A percentile compares a stretch with the other conserved stretches of the same genome.
Conservation (phyloP, 2,329 filamentous ascomycete genomes). For the Aspergillus fijiensis region DNA sequence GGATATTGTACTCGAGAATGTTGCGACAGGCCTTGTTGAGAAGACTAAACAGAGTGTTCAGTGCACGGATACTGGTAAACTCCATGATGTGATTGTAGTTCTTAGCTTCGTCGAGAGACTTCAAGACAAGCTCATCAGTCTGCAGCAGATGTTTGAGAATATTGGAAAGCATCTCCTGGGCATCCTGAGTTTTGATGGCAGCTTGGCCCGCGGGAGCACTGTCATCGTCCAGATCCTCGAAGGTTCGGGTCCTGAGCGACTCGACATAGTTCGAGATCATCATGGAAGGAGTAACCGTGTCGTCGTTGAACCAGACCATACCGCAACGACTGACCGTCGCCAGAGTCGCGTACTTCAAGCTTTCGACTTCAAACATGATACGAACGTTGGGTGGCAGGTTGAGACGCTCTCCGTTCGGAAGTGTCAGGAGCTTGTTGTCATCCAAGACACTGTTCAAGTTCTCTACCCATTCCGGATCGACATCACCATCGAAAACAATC, state of each 20-base stretch:
- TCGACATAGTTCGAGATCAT: conserved; percentile 91
- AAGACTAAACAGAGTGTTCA: conserved; percentile 92
- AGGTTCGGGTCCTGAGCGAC: conserved; percentile 74
- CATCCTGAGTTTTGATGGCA: conserved; percentile 73
- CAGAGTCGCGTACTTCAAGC: conserved; percentile 91
- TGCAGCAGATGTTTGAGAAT: conserved; percentile 73
- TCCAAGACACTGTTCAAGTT: conserved; percentile 99
- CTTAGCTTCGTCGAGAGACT: conserved; percentile 72
- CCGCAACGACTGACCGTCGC: conserved; percentile 99
- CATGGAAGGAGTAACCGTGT: conserved; percentile 90
- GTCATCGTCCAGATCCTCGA: conserved; percentile 96
- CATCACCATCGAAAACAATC: conserved; percentile 99
- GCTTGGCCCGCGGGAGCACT: conserved; percentile 72
- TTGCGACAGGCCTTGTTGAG: conserved; percentile 91
- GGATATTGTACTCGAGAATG: conserved; percentile 91
- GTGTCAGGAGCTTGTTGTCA: conserved; percentile 95
- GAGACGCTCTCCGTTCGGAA: conserved; percentile 97
- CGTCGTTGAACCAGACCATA: conserved; percentile 99
- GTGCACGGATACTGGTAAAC: conserved; percentile 83
- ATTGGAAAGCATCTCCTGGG: conserved; percentile 77
- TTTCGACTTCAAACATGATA: conserved; percentile 99
- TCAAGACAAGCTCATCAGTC: conserved; percentile 75
- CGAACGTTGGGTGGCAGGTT: conserved; percentile 92
- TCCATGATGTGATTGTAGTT: conserved; percentile 96
- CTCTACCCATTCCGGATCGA: conserved; percentile 99